Base-by-base conservation (phyloP, 768 basidiomycete genomes). In the Dacryopinax spathularia region DNA sequence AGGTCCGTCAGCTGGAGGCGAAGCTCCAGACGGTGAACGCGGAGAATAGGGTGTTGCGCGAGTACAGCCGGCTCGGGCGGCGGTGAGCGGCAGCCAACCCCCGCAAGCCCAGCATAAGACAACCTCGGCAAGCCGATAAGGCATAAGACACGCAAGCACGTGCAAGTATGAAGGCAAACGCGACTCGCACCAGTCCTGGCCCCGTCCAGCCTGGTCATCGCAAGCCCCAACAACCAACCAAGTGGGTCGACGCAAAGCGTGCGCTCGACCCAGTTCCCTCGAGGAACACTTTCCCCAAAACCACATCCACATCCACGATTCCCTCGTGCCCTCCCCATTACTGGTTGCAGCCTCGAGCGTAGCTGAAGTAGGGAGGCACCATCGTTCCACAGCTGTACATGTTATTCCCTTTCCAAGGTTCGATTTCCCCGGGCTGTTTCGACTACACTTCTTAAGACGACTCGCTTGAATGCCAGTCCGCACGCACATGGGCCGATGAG, bases 41-140 rank as follows among this genome's bases (percentile, higher is more conserved):
- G 48, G 48, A 56, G 48, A 56, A 56, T 29, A 22, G 48, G 48
- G 48, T 56, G 15, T 29, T 56, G 48, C 48, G 48, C 9, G 48
- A 56, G 48, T 56, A 56, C 48, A 56, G n/a, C n/a, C n/a, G n/a
- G n/a, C n/a, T 56, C 25, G 48, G 48, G 18, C 48, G 48, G 25
- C 25, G 31, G 25, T 56, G 25, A 56, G 31, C 25, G 48, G 31
- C 36, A 29, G n/a, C n/a, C n/a, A n/a, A n/a, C n/a, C 12, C 48
- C 25, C 25, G 48, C 25, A 56, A 22, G 18, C 25, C 25, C 48
- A 29, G 48, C 25, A 56, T 15, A 22, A 20, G 31, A 15, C 25
- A 13, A n/a, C n/a, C n/a, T n/a, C n/a, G n/a, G n/a, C n/a, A n/a
- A n/a, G n/a, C n/a, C n/a, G n/a, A n/a, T n/a, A n/a, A n/a, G n/a